Evolutionary conservation across 106 monocot species (phyloP), one percentile per base, ranked within the genome.

Genomic region (Phalaenopsis equestris): DNA sequence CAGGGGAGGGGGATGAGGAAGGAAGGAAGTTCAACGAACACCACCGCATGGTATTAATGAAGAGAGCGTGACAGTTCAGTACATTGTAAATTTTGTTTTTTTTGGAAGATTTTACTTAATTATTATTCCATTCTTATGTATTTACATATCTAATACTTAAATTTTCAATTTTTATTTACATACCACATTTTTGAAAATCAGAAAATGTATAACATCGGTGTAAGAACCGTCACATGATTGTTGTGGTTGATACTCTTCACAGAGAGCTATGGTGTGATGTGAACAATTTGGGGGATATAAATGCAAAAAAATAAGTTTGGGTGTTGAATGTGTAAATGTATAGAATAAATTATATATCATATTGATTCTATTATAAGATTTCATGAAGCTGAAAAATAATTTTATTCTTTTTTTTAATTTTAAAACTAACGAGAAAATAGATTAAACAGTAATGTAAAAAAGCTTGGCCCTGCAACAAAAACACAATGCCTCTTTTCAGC

Each of bases 21-120:
- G 43, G 19, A 74, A 43, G 72, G 30, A 30, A 30, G 30, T 30
- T 2, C 39, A 72, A 72, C 72, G 30, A 72, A 15, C 72, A 72
- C 72, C 72, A 72, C 72, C 72, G 72, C 64, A n/a, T 18, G 18
- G 43, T 43, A 74, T 74, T 43, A 45, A 43, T 74, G 74, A 74
- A 19, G 42, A 19, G 74, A 74, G 42, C 42, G n/a, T 23, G 64
- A 64, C 24, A 64, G n/a, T 21, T 64, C 64, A n/a, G 64, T 64
- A 6, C 64, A 23, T 6, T 21, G 6, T n/a, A 24, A n/a, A 64
- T 30, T 30, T 30, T 30, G 30, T 30, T 30, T 30, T 30, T 30
- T 30, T 30, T 30, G 30, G 0, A 30, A 30, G 30, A 30, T 30
- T 30, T 30, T 30, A 30, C 30, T 30, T 30, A 30, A 30, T 0